These are phyloP conservation scores for Entomortierella parvispora DNA, from an alignment of 192 early-diverging fungal species.

Conservation along the genomic window DNA sequence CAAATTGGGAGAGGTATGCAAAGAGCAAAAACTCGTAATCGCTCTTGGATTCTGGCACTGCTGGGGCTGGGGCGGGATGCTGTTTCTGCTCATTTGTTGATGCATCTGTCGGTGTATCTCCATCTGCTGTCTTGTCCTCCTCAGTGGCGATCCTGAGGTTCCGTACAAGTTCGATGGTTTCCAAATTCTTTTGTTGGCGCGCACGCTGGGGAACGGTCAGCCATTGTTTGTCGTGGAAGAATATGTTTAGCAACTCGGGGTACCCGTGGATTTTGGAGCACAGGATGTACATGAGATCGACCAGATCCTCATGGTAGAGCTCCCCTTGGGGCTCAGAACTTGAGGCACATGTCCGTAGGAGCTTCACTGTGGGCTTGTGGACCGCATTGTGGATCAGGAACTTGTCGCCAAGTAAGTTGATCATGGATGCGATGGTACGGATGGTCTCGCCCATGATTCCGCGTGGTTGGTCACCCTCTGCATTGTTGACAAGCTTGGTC, in stretches of 20 bases:
- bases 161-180: slow-evolving; percentile 48
- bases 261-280: slow-evolving; percentile 85
- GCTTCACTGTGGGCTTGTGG: slow-evolving; percentile 83
- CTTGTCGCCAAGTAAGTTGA: slow-evolving; percentile 87
- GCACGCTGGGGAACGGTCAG: slow-evolving; percentile 63
- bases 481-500: slow-evolving; percentile 79
- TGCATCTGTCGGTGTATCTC: slow-evolving; percentile 1
- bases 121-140: slow-evolving; percentile 9
- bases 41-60: slow-evolving; percentile 29
- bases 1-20: slow-evolving; percentile 86
- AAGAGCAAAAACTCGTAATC: slow-evolving; percentile 89
- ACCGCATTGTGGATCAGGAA: slow-evolving; percentile 92
- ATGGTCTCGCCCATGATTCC: slow-evolving; percentile 86
- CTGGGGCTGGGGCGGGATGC: slow-evolving; percentile 56
- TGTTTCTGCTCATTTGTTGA: slow-evolving; percentile 29
- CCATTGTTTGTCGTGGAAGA: slow-evolving; percentile 78
- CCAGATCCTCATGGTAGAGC: slow-evolving; percentile 68
- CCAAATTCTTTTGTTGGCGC: slow-evolving; percentile 31
- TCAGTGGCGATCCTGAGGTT: slow-evolving; percentile 10
- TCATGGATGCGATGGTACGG: slow-evolving; percentile 79
- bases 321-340: slow-evolving; percentile 59
- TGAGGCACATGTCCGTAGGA: slow-evolving; percentile 76
- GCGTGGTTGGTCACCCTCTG: slow-evolving; percentile 79
- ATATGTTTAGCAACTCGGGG: slow-evolving; percentile 77
- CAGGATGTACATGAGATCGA: slow-evolving; percentile 81